Conservation (phyloP, 2,329 filamentous ascomycete genomes). For the Pseudopyricularia javanii region DNA sequence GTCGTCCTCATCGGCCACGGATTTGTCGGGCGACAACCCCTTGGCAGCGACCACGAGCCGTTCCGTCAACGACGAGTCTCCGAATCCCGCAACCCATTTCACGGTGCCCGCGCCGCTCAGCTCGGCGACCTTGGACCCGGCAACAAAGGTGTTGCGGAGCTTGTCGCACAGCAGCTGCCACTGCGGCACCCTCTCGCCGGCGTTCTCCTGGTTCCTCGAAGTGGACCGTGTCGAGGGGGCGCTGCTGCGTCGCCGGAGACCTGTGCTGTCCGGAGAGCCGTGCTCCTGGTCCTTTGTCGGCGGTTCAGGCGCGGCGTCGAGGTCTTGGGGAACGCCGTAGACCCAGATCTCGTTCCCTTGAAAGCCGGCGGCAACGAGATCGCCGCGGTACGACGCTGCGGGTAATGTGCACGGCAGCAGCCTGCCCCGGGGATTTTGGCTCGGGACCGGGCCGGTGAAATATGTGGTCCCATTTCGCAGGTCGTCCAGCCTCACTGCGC, state of each 20-base stretch:
- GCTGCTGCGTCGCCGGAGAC: slow-evolving; percentile 25
- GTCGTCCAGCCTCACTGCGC: slow-evolving; percentile 64
- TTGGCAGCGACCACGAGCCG: slow-evolving; percentile 60
- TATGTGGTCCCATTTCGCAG: slow-evolving; percentile 66
- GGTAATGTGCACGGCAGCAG: slow-evolving; percentile 58
- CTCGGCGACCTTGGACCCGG: slow-evolving; percentile 52
- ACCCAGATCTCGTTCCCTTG: slow-evolving; percentile 63
- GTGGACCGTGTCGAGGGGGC: slow-evolving; percentile 27
- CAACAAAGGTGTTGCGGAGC: slow-evolving; percentile 56
- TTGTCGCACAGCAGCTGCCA: slow-evolving; percentile 61
- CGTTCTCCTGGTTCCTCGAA: slow-evolving; percentile 20
- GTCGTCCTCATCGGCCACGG: slow-evolving; percentile 55
- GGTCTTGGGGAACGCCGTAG: slow-evolving; percentile 63
- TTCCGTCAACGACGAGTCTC: slow-evolving; percentile 34
- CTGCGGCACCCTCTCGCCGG: slow-evolving; percentile 36
- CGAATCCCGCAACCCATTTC: slow-evolving; percentile 56
- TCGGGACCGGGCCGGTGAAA: slow-evolving; percentile 58
- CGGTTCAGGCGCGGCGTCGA: slow-evolving; percentile 43
- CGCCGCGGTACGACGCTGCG: slow-evolving; percentile 54
- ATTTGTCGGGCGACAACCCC: slow-evolving; percentile 48
- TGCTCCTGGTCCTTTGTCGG: slow-evolving; percentile 8
- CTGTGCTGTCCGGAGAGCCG: slow-evolving; percentile 14
- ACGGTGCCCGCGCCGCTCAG: slow-evolving; percentile 55
- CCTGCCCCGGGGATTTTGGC: slow-evolving; percentile 37
- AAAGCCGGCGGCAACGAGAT: slow-evolving; percentile 64